Conservation (phyloP, 2,329 filamentous ascomycete genomes). For the Pseudocercospora crystallina region DNA sequence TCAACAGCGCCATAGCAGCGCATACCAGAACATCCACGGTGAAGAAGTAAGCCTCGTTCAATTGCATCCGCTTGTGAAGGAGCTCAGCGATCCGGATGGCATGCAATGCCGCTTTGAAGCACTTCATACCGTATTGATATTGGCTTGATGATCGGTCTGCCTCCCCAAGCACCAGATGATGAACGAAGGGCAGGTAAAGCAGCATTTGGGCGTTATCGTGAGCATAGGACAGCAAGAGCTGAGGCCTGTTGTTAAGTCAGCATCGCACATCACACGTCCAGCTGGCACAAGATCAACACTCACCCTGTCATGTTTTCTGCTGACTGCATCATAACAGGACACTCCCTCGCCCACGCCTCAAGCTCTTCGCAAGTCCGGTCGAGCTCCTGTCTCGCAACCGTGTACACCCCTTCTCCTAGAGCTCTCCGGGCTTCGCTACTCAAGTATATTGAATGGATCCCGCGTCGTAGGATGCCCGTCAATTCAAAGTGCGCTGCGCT, state of each 20-base stretch:
- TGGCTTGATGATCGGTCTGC: background rate
- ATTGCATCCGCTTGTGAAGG: constrained; percentile 16
- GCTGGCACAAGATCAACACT: background rate
- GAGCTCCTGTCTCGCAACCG: constrained; percentile 7
- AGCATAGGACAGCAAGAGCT: constrained; percentile 18
- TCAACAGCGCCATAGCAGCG: constrained; percentile 16
- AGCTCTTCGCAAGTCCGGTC: constrained; percentile 11
- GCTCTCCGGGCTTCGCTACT: background rate
- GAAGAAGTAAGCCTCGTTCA: constrained; percentile 19
- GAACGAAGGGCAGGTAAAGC: constrained; percentile 20
- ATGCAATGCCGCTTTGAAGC: constrained; percentile 15
- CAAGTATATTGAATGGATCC: constrained; percentile 6
- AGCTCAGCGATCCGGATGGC: constrained; percentile 18
- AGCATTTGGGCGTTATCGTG: constrained; percentile 19
- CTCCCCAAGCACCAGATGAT: constrained; percentile 11
- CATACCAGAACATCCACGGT: constrained; percentile 18
- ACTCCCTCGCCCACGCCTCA: constrained; percentile 13
- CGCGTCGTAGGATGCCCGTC: constrained; percentile 11
- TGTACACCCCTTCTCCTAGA: constrained; percentile 1
- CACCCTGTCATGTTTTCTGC: constrained; percentile 19
- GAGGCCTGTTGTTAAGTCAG: constrained; percentile 13
- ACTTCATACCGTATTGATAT: constrained; percentile 12
- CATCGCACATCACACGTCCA: background rate
- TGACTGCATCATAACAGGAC: constrained; percentile 9
- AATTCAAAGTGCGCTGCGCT: constrained; percentile 18